Percentiles rank a stretch among this genome's conserved stretches.
These are phyloP conservation scores for Botryotinia narcissicola DNA, from an alignment of 2,329 filamentous ascomycete species.

Conservation along the genomic window DNA sequence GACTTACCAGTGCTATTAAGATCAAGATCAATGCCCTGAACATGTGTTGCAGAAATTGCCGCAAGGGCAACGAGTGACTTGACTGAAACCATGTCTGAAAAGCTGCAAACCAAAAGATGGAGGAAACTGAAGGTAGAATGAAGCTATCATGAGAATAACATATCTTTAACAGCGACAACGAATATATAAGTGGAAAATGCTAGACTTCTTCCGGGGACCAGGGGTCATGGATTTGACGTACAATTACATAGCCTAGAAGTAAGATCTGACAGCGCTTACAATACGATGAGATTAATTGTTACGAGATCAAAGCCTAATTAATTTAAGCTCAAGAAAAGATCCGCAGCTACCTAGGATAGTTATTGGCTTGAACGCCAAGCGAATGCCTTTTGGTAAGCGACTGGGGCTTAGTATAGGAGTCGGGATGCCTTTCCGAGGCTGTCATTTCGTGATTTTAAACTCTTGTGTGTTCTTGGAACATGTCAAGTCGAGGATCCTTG, in stretches of 20 bases:
- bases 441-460: too few relatives aligned
- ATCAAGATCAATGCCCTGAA: slow-evolving; percentile 24
- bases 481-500: not conserved
- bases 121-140: not conserved
- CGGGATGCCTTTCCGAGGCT: too few relatives aligned
- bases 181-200: not conserved
- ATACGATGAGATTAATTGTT: not conserved
- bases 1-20: slow-evolving; percentile 22
- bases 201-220: not conserved
- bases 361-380: not conserved
- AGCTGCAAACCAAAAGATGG: not conserved
- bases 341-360: not conserved
- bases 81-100: slow-evolving; percentile 20
- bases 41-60: slow-evolving; percentile 23
- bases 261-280: not conserved
- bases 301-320: not conserved
- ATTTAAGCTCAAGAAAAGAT: not conserved
- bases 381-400: not conserved
- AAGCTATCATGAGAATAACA: not conserved
- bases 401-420: not conserved
- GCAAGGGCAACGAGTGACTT: slow-evolving; percentile 25
- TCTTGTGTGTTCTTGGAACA: not conserved
- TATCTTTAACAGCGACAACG: not conserved
- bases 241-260: not conserved
- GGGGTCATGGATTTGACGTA: not conserved